Base-by-base conservation (phyloP, 345 rosid species). In the Anastatica hierochuntica region DNA sequence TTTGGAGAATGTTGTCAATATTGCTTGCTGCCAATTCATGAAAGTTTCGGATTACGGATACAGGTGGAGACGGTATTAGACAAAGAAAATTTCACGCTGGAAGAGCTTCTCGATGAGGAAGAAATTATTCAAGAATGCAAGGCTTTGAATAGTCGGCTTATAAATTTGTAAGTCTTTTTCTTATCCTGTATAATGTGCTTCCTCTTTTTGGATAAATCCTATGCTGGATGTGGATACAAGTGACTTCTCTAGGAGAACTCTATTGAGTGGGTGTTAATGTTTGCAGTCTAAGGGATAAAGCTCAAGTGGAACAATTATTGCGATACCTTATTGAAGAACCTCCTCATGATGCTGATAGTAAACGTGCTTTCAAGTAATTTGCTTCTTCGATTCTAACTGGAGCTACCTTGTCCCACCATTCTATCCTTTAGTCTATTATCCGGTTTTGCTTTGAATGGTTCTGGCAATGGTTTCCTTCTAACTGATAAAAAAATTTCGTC, bases 41-140 rank as follows among this genome's bases (percentile, higher is more conserved):
- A 5, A 21, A 21, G 24, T 21, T 21, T 21, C 5, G 24, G 24
- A 21, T 21, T 21, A 21, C 5, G 24, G 5, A 21, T 5, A 27
- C 8, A 90, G 97, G 94, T 90, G 77, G 97, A 90, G 67, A 62
- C 90, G 0, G 51, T 90, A 15, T 67, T 90, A 16, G 94, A 90
- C 83, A 86, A 80, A 69, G 97, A 82, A 58, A 77, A 76, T 67
- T 90, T 78, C 70, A 77, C 94, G 1, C 72, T 90, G 83, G 97
- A 84, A 60, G 95, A 86, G 80, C 94, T 90, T 67, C 68, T 90
- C 59, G 95, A 90, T 37, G 97, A 90, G 76, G 97, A 90, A 82
- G 97, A 90, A 68, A 82, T 86, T 62, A 86, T 90, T 63, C 97
- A 90, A 76, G 97, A 90, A 60, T 90, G 97, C 95, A 90, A 84